Conservation (phyloP, 2,329 filamentous ascomycete genomes). For the Ceratocystis alfenasii region DNA sequence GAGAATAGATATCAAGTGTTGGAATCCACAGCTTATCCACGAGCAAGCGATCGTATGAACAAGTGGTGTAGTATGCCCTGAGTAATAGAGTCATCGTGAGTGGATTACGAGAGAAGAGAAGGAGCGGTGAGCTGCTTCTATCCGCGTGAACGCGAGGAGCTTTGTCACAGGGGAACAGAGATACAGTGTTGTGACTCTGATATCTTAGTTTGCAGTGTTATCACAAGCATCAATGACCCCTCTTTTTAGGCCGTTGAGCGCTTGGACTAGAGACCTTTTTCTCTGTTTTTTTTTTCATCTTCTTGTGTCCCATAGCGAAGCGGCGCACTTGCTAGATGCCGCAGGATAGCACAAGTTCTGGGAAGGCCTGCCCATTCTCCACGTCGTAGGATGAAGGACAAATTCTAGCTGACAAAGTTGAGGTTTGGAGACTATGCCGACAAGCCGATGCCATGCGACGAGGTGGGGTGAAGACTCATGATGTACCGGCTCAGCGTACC, state of each 20-base stretch:
- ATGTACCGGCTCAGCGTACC: not conserved
- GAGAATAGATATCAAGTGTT: not conserved
- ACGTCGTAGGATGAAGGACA: not conserved
- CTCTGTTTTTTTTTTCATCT: too few species aligned
- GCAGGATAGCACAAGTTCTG: not conserved
- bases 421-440: slow-evolving; percentile 20
- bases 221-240: too few species aligned
- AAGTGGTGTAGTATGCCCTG: not conserved
- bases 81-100: not conserved
- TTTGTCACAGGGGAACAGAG: not conserved
- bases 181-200: not conserved
- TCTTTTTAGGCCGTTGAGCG: too few species aligned
- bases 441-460: slow-evolving; percentile 20
- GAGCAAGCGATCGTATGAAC: not conserved
- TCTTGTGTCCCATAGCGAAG: too few species aligned
- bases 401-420: not conserved
- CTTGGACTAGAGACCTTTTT: too few species aligned
- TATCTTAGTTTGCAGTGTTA: too few species aligned
- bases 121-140: not conserved
- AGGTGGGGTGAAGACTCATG: not conserved
- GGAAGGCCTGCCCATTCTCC: not conserved
- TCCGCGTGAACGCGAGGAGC: not conserved
- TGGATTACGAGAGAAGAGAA: not conserved
- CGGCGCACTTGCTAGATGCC: too few species aligned
- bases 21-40: not conserved